These are phyloP conservation scores for Vicia villosa DNA, from an alignment of 306 rosid species.

Conservation along the genomic window DNA sequence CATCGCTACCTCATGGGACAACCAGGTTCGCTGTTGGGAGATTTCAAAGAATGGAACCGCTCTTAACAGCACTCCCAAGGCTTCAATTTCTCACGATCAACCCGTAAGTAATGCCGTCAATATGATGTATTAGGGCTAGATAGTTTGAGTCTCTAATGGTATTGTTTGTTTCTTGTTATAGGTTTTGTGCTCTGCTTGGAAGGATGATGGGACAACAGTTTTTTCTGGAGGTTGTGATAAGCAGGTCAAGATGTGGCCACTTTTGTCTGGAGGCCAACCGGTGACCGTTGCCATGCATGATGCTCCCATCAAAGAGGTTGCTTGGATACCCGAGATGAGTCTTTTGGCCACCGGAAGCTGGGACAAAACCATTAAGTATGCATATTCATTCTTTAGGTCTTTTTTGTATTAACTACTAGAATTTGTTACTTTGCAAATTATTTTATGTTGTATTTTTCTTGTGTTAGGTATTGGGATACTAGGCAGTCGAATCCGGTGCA, in stretches of 20 bases:
- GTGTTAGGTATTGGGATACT: constrained; percentile 76
- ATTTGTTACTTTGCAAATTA: neutral
- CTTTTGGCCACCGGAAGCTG: constrained; percentile 88
- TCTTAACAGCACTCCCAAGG: constrained; percentile 67
- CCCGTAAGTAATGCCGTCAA: constrained; percentile 52
- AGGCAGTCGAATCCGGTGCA: constrained; percentile 90
- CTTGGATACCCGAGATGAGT: constrained; percentile 92
- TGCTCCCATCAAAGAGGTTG: constrained; percentile 76
- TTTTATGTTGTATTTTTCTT: constrained; percentile 15
- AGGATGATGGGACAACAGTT: constrained; percentile 93
- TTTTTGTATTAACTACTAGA: neutral
- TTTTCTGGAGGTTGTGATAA: constrained; percentile 96
- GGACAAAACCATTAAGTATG: constrained; percentile 82
- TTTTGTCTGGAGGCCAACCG: constrained; percentile 74
- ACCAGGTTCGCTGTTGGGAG: constrained; percentile 94
- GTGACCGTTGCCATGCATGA: constrained; percentile 94
- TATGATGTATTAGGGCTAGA: neutral
- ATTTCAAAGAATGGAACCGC: constrained; percentile 57
- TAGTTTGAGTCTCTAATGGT: neutral
- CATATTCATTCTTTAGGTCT: neutral
- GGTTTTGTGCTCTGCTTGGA: constrained; percentile 93
- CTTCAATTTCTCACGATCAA: constrained; percentile 79
- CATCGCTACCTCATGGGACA: constrained; percentile 87
- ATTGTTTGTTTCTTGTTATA: constrained; percentile 30
- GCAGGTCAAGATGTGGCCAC: constrained; percentile 98